These are phyloP conservation scores for Henckelia pumila DNA, from an alignment of 257 asterid species.

Conservation along the genomic window DNA sequence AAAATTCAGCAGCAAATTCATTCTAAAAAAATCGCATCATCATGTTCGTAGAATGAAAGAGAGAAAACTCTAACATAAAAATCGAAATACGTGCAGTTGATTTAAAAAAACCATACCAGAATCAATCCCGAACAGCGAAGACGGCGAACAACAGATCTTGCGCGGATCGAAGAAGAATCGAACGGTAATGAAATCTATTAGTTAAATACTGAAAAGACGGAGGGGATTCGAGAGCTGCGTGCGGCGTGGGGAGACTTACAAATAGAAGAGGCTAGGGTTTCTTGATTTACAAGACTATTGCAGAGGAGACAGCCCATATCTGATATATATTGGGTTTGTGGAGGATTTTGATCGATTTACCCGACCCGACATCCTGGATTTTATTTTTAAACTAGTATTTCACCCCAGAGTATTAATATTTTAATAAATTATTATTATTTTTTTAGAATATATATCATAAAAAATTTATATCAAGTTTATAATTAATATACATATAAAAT, in stretches of 20 bases:
- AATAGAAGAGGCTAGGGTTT: neutral
- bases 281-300: neutral
- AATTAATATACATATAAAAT: too few relatives aligned
- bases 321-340: neutral
- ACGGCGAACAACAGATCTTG: neutral
- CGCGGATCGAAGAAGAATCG: neutral
- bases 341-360: neutral
- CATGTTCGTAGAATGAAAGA: neutral
- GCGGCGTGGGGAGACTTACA: neutral
- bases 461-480: too few relatives aligned
- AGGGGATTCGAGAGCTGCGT: neutral
- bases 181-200: neutral
- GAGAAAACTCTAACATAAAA: neutral
- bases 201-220: neutral
- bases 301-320: neutral
- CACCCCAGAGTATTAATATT: too few relatives aligned
- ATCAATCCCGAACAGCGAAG: neutral
- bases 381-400: too few relatives aligned
- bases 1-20: neutral
- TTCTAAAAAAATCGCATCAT: neutral
- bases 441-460: too few relatives aligned
- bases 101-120: neutral
- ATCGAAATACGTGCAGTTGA: neutral
- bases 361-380: too few relatives aligned
- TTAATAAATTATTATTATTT: too few relatives aligned